Base-by-base conservation (phyloP, 192 early-diverging fungal genomes). In the Umbelopsis ramanniana region DNA sequence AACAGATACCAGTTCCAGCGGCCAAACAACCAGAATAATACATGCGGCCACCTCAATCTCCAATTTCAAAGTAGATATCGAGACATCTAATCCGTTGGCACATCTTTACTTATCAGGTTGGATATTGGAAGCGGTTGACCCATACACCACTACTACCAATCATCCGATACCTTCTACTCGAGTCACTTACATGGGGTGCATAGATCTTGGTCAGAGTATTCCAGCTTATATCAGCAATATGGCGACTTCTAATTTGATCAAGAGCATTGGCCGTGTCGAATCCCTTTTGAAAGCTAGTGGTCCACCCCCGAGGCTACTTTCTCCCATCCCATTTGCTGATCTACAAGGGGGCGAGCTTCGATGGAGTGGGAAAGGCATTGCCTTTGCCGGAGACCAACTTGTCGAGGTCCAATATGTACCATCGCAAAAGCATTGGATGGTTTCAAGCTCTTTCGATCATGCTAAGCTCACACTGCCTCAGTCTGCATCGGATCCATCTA, bases 81-180 rank as follows among this genome's bases (percentile, higher is more conserved):
- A 63, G 26, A 57, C 26, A 8, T 70, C 71, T 45, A 48, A 66
- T 6, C 76, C 76, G 1, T 37, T 72, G 43, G 85, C 76, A 19
- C 76, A 73, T 15, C 26, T 86, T 0, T 80, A 82, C 52, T 69
- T 86, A 3, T 82, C 79, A 45, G 85, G 82, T 1, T 86, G 85
- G 85, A 84, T 86, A 8, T 70, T 86, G n/a, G 85, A 84, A 46
- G 69, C 78, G 3, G 80, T 86, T 15, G 85, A 86, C 52, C 85
- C 85, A 4, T 86, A 86, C 29, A 86, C 80, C 6, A 79, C 84
- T 21, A 81, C 81, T 17, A 76, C 78, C 29, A 86, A 78, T 21
- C 85, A 86, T 70, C 85, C 82, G 12, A 86, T 86, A 47, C 82
- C 82, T 6, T 86, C 85, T 2, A 84, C 79, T 6, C 82, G 82